phyloP scores from a whole-genome alignment of 2,329 filamentous ascomycete species.

The Aspergillus oerlinghausenensis region DNA sequence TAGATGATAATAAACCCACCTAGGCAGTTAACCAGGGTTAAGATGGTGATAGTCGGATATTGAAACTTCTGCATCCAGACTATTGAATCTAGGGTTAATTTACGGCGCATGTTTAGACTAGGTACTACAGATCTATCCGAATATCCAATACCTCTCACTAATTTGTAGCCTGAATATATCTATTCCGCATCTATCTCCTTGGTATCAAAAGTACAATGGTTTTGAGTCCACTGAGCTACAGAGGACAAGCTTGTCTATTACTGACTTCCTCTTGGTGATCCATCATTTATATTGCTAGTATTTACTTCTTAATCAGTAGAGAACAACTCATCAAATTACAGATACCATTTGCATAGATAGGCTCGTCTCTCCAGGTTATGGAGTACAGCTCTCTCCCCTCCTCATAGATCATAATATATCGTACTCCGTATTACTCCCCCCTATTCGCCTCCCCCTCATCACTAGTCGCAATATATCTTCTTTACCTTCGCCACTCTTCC shows the following conservation, averaged over 20 bases:
- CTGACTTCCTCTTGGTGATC: neutral
- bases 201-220: neutral
- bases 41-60: neutral
- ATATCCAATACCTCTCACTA: no score
- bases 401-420: neutral
- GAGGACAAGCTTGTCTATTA: neutral
- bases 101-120: neutral
- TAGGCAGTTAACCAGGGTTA: neutral
- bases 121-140: no score
- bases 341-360: neutral
- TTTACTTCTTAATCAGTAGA: neutral
- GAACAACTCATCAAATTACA: no score
- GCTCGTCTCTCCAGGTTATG: neutral
- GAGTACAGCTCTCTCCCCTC: neutral
- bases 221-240: neutral
- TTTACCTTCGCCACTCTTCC: neutral
- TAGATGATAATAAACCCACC: no score
- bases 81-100: neutral
- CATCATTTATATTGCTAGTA: neutral
- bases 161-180: no score
- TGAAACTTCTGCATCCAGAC: neutral
- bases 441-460: neutral
- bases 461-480: neutral
- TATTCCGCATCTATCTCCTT: neutral
- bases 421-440: neutral